phyloP scores from a whole-genome alignment of 805 yeast genomes.

The Schwanniomyces yamadae region DNA sequence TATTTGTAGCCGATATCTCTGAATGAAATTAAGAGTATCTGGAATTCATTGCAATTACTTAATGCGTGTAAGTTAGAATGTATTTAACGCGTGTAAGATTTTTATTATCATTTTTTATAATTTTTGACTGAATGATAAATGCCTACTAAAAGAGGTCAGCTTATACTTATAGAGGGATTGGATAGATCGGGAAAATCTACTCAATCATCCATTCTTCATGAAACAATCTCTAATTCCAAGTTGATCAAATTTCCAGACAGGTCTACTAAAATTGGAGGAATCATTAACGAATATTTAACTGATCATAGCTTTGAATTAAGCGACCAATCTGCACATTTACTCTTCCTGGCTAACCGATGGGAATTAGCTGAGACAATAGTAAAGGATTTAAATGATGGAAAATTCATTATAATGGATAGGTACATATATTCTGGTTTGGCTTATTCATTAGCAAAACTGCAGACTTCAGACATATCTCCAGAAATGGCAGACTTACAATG shows the following conservation, averaged over 20 bases:
- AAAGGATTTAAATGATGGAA: constrained; percentile 48
- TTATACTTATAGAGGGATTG: constrained; percentile 86
- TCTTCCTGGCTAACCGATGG: constrained; percentile 96
- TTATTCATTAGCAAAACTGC: constrained; percentile 82
- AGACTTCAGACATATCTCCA: constrained; percentile 7
- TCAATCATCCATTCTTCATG: constrained; percentile 49
- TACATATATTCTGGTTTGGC: constrained; percentile 93
- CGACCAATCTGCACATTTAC: constrained; percentile 81
- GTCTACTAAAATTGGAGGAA: constrained; percentile 72
- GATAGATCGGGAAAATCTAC: constrained; percentile 96
- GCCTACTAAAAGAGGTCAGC: constrained; percentile 52
- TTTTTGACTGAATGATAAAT: too few species aligned
- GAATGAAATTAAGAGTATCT: too few species aligned
- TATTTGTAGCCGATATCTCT: too few species aligned
- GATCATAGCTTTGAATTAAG: constrained; percentile 49
- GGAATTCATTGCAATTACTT: too few species aligned
- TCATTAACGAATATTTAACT: constrained; percentile 72
- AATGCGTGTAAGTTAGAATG: too few species aligned
- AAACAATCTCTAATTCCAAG: constrained; percentile 20
- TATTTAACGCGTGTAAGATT: too few species aligned
- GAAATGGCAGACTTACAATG: constrained; percentile 54
- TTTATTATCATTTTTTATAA: too few species aligned
- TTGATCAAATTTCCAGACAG: constrained; percentile 86
- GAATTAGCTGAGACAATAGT: constrained; percentile 58
- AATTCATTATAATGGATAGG: constrained; percentile 71